Percentiles rank a stretch among this genome's conserved stretches.
These are phyloP conservation scores for Galerina marginata DNA, from an alignment of 768 basidiomycete genomes.

Conservation along the genomic window DNA sequence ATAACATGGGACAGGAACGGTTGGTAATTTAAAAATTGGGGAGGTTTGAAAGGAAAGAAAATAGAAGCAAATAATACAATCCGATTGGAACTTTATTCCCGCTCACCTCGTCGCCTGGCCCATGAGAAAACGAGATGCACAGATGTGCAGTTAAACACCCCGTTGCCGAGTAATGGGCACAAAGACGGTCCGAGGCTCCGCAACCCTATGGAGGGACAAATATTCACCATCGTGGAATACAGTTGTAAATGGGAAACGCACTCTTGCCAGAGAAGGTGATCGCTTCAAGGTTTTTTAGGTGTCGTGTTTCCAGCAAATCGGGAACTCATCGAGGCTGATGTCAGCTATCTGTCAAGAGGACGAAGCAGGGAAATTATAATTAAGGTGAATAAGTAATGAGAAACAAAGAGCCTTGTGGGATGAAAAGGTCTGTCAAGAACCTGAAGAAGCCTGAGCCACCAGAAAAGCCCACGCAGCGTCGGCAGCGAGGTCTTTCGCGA, in stretches of 20 bases:
- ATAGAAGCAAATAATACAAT: slow-evolving; percentile 8
- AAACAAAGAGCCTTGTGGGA: neutral
- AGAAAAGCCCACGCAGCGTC: slow-evolving; percentile 49
- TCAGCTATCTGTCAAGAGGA: neutral
- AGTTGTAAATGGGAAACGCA: slow-evolving; percentile 1
- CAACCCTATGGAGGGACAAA: neutral
- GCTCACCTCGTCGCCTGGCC: neutral
- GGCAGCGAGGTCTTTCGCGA: slow-evolving; percentile 53
- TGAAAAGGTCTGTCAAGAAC: slow-evolving; percentile 5
- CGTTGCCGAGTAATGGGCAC: slow-evolving; percentile 8
- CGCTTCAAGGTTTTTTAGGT: neutral
- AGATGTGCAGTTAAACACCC: neutral
- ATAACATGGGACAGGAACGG: no score
- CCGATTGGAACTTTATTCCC: slow-evolving; percentile 7
- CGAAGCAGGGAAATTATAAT: slow-evolving; percentile 6
- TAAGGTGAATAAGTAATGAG: neutral
- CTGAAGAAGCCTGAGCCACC: slow-evolving; percentile 16
- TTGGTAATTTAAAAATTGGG: neutral
- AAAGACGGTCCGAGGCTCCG: slow-evolving; percentile 17
- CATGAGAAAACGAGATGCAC: slow-evolving; percentile 9
- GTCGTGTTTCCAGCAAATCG: neutral
- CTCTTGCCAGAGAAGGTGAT: neutral
- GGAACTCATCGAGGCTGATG: neutral
- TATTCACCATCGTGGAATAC: slow-evolving; percentile 6
- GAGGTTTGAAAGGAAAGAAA: neutral